A percentile compares a stretch with the other conserved stretches of the same genome.
Conservation (phyloP, 2,329 filamentous ascomycete species). For the Pseudopyrenochaeta lycopersici region DNA sequence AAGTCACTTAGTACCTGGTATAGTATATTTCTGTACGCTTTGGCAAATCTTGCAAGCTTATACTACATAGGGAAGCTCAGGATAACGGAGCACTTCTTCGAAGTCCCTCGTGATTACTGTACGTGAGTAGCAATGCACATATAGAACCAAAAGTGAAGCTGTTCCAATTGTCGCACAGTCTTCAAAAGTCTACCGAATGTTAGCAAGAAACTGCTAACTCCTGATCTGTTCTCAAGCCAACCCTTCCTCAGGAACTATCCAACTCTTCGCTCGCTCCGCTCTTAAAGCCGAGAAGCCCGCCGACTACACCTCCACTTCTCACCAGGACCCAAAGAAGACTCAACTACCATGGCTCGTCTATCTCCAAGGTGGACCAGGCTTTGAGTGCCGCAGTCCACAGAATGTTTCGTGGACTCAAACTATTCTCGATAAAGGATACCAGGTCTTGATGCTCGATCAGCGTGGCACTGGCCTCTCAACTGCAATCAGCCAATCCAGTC, state of each 20-base stretch:
- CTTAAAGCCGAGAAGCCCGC: constrained; percentile 71
- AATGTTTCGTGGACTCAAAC: constrained; percentile 74
- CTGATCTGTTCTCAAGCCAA: constrained; percentile 46
- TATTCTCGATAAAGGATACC: constrained; percentile 82
- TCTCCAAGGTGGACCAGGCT: constrained; percentile 86
- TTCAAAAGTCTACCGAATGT: neutral
- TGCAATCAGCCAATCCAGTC: constrained; percentile 76
- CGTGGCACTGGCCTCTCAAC: constrained; percentile 84
- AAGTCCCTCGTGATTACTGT: constrained; percentile 81
- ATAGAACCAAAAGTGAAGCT: neutral
- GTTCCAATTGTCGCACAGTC: too few relatives aligned
- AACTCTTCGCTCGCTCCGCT: constrained; percentile 80
- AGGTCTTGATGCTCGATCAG: constrained; percentile 86
- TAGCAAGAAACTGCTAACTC: neutral
- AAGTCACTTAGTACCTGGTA: constrained; percentile 57
- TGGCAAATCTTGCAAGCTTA: constrained; percentile 3
- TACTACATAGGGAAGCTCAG: constrained; percentile 71
- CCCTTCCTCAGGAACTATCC: constrained; percentile 68
- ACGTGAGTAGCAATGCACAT: neutral
- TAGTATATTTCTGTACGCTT: neutral
- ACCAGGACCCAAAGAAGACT: constrained; percentile 57
- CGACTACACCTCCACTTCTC: constrained; percentile 56
- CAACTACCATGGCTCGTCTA: constrained; percentile 72
- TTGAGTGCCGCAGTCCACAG: constrained; percentile 78
- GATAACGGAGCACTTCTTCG: constrained; percentile 85